Conservation (phyloP, 108 stramenopile species). For the Cylindrotheca fusiformis region DNA sequence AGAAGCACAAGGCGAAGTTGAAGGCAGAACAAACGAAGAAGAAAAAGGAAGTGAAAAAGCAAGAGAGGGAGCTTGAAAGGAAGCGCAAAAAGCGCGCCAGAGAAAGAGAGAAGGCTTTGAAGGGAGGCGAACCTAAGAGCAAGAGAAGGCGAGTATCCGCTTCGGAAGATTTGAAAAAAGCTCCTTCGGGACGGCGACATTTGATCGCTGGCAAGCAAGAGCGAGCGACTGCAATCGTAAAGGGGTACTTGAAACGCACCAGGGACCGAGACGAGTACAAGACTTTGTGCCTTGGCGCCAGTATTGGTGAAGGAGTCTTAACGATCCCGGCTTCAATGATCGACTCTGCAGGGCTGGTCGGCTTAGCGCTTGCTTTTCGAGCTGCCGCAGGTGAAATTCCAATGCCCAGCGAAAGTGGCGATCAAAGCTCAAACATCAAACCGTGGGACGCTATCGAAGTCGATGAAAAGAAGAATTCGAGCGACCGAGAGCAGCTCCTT, state of each 20-base stretch:
- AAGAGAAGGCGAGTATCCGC: constrained; percentile 42
- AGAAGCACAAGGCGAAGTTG: constrained; percentile 55
- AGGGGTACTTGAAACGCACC: constrained; percentile 64
- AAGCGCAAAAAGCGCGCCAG: constrained; percentile 64
- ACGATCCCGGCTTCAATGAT: constrained; percentile 60
- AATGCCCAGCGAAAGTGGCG: constrained; percentile 56
- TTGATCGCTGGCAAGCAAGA: constrained; percentile 53
- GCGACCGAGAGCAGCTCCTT: constrained; percentile 32
- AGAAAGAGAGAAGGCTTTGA: constrained; percentile 70
- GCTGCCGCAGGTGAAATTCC: constrained; percentile 76
- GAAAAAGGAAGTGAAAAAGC: constrained; percentile 52
- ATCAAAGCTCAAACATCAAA: constrained; percentile 28
- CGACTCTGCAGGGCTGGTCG: constrained; percentile 69
- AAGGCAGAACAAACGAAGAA: constrained; percentile 36
- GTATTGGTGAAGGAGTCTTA: constrained; percentile 36
- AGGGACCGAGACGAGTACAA: constrained; percentile 41
- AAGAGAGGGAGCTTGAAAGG: constrained; percentile 56
- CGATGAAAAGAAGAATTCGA: constrained; percentile 42
- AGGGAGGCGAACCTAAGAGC: constrained; percentile 38
- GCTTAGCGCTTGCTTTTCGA: constrained; percentile 86
- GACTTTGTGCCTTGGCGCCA: constrained; percentile 28
- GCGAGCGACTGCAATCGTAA: constrained; percentile 70
- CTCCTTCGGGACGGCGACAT: constrained; percentile 23
- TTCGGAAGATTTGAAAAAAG: constrained; percentile 19
- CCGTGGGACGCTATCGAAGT: constrained; percentile 70